Evolutionary conservation across 306 rosid genomes (phyloP).

Genomic region (Begonia masoniana): DNA sequence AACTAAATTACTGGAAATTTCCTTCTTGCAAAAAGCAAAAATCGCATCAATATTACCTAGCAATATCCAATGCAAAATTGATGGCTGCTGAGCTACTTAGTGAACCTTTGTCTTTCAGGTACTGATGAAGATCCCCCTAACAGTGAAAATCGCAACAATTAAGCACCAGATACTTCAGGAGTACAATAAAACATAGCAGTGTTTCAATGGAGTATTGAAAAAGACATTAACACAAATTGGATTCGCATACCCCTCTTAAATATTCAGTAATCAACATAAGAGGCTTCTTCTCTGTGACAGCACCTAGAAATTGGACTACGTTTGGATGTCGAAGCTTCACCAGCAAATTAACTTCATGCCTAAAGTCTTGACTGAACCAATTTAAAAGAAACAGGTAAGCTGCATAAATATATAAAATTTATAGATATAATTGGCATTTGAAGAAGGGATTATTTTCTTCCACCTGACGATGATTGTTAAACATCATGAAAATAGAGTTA

Average conservation of each 20-base stretch:
- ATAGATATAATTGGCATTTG: not conserved
- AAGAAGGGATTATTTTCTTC: no score
- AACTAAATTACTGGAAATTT: not conserved
- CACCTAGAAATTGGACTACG: slow-evolving; percentile 98
- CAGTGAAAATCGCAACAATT: slow-evolving; percentile 11
- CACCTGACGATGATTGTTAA: no score
- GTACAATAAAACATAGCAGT: not conserved
- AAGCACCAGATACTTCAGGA: not conserved
- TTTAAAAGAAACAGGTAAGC: slow-evolving; percentile 14
- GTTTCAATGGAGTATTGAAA: not conserved
- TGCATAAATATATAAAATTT: not conserved
- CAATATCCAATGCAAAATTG: slow-evolving; percentile 77
- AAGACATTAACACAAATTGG: not conserved
- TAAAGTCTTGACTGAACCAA: slow-evolving; percentile 74
- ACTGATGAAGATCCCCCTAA: slow-evolving; percentile 92
- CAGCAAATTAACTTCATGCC: slow-evolving; percentile 89
- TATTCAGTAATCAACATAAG: slow-evolving; percentile 92
- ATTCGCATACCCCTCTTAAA: slow-evolving; percentile 70
- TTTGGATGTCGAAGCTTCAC: slow-evolving; percentile 99
- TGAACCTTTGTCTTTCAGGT: slow-evolving; percentile 79
- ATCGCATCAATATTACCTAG: slow-evolving; percentile 31
- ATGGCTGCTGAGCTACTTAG: slow-evolving; percentile 59
- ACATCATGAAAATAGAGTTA: no score
- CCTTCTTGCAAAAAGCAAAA: not conserved
- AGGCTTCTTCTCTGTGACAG: slow-evolving; percentile 93